Conservation (phyloP, 108 stramenopile genomes). For the Conticribra weissflogii region DNA sequence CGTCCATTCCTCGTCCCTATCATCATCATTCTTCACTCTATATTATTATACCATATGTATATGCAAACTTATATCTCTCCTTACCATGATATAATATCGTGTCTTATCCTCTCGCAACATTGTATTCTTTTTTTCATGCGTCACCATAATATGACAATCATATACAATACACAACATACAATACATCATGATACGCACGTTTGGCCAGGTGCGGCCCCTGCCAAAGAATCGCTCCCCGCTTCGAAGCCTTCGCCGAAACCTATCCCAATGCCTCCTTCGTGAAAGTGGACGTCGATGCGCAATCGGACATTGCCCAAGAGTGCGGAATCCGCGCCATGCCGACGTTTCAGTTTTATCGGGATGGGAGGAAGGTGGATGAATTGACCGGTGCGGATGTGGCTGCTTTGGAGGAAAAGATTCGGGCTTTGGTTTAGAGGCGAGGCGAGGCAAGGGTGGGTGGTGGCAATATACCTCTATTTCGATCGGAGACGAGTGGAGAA, state of each 20-base stretch:
- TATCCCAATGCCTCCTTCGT: slow-evolving; percentile 68
- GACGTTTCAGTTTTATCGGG: slow-evolving; percentile 87
- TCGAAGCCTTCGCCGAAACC: slow-evolving; percentile 73
- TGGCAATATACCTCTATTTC: too few relatives aligned
- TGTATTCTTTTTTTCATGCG: background rate
- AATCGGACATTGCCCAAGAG: slow-evolving; percentile 62
- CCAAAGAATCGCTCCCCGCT: slow-evolving; percentile 82
- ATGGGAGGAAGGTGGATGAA: slow-evolving; percentile 79
- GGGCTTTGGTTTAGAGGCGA: background rate
- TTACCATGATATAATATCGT: too few relatives aligned
- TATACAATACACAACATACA: background rate
- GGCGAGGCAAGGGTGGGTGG: too few relatives aligned
- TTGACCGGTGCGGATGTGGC: slow-evolving; percentile 70
- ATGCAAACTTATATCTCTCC: too few relatives aligned
- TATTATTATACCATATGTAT: too few relatives aligned
- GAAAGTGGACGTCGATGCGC: slow-evolving; percentile 91
- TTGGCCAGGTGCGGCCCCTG: slow-evolving; percentile 73
- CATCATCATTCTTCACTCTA: too few relatives aligned
- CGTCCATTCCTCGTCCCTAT: too few relatives aligned
- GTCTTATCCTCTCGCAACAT: background rate
- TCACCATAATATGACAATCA: background rate
- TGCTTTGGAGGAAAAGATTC: slow-evolving; percentile 33
- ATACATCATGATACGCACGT: background rate
- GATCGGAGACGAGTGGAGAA: too few relatives aligned
- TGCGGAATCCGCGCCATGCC: slow-evolving; percentile 89